These are phyloP conservation scores for Ailanthus altissimus DNA, from an alignment of 345 rosid species.

Conservation along the genomic window DNA sequence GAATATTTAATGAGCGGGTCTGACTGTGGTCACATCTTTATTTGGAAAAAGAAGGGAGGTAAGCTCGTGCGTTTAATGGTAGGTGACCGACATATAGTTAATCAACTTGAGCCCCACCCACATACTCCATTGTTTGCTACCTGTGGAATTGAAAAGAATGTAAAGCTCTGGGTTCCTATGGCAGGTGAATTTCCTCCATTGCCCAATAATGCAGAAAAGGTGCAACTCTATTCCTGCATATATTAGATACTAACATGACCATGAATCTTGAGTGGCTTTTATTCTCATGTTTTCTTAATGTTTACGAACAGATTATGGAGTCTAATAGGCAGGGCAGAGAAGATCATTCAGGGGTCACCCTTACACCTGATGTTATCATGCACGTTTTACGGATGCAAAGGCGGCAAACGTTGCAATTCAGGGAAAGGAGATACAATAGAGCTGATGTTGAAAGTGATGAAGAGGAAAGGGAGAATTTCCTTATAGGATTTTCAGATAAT, in stretches of 20 bases:
- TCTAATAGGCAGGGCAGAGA: constrained; percentile 55
- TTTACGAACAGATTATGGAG: constrained; percentile 54
- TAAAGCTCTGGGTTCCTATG: constrained; percentile 59
- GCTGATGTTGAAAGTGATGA: constrained; percentile 43
- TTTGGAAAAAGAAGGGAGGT: constrained; percentile 61
- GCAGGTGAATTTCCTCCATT: constrained; percentile 36
- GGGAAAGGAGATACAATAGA: constrained; percentile 51
- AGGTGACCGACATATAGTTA: constrained; percentile 59
- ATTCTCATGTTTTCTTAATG: constrained; percentile 9
- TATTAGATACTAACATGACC: not conserved
- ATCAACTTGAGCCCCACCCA: constrained; percentile 62
- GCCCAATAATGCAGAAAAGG: constrained; percentile 51
- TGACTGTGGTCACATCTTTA: constrained; percentile 65
- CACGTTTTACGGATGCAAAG: constrained; percentile 64
- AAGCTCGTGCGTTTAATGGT: constrained; percentile 53
- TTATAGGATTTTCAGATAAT: constrained; percentile 28
- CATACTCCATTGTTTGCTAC: constrained; percentile 48
- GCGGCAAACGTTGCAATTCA: constrained; percentile 49
- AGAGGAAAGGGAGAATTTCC: constrained; percentile 34
- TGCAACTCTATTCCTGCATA: constrained; percentile 6
- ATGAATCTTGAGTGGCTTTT: not conserved
- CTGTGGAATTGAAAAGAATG: constrained; percentile 57
- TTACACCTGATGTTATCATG: constrained; percentile 69
- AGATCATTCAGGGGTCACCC: constrained; percentile 45
- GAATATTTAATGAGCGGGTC: constrained; percentile 65